Evolutionary conservation across 108 stramenopile species (phyloP).

Genomic region (Nannochloropsis gaditana): DNA sequence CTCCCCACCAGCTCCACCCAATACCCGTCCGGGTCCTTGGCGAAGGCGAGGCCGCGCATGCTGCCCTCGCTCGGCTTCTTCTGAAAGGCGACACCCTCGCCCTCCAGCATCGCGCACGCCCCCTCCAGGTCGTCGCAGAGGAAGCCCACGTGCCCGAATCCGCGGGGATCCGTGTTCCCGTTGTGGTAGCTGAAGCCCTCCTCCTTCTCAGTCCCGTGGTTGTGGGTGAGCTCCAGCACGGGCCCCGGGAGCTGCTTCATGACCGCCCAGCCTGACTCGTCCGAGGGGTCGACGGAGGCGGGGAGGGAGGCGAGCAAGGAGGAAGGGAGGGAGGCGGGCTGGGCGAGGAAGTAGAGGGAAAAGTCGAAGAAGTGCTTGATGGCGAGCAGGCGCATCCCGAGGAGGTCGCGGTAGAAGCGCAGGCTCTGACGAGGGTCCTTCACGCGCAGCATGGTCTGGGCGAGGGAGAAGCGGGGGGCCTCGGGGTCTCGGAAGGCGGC

Average conservation of each 20-base stretch:
- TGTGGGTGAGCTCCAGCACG: slow-evolving; percentile 76
- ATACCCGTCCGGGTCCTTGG: slow-evolving; percentile 74
- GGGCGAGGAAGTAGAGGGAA: slow-evolving; percentile 84
- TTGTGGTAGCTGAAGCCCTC: slow-evolving; percentile 63
- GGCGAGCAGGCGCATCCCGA: slow-evolving; percentile 69
- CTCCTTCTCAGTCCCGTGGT: slow-evolving; percentile 73
- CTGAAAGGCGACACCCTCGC: slow-evolving; percentile 75
- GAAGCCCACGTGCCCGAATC: slow-evolving; percentile 73
- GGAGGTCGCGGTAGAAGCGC: slow-evolving; percentile 67
- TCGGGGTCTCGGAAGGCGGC: slow-evolving; percentile 12
- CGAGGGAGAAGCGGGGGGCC: slow-evolving; percentile 63
- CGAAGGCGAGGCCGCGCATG: slow-evolving; percentile 61
- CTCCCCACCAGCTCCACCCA: slow-evolving; percentile 69
- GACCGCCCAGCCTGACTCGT: background rate
- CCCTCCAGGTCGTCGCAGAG: slow-evolving; percentile 74
- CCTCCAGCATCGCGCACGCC: slow-evolving; percentile 66
- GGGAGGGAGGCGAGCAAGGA: slow-evolving; percentile 5
- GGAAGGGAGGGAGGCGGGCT: slow-evolving; percentile 22
- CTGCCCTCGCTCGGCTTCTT: slow-evolving; percentile 86
- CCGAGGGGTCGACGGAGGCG: slow-evolving; percentile 46
- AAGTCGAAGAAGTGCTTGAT: slow-evolving; percentile 74
- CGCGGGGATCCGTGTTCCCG: slow-evolving; percentile 79
- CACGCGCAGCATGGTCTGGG: slow-evolving; percentile 92
- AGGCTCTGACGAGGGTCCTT: slow-evolving; percentile 79
- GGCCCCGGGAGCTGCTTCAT: slow-evolving; percentile 5